Conservation (phyloP, 805 yeast species). For the Lipomyces spencermartinsiae region DNA sequence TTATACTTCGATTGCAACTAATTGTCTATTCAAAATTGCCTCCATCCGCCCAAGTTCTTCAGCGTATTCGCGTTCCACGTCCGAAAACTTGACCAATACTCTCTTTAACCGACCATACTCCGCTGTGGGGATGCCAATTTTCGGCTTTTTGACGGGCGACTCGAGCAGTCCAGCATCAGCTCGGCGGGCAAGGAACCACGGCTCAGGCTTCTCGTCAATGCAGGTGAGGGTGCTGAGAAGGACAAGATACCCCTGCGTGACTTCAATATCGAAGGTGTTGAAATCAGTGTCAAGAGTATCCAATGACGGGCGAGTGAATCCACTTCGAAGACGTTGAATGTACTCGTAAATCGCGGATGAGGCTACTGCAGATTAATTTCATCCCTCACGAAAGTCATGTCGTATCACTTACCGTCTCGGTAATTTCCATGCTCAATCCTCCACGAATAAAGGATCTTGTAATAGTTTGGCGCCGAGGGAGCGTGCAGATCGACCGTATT, state of each 20-base stretch:
- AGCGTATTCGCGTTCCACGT: constrained; percentile 31
- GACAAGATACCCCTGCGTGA: constrained; percentile 35
- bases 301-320: constrained; percentile 16
- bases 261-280: constrained; percentile 32
- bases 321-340: constrained; percentile 42
- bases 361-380: constrained; percentile 40
- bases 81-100: constrained; percentile 24
- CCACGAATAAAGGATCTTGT: constrained; percentile 59
- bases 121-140: neutral
- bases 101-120: constrained; percentile 16
- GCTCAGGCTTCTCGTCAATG: constrained; percentile 51
- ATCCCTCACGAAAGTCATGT: neutral
- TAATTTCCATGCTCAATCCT: constrained; percentile 57
- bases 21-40: constrained; percentile 21
- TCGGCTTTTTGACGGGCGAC: constrained; percentile 10
- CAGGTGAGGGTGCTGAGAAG: constrained; percentile 38
- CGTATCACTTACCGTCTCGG: constrained; percentile 49
- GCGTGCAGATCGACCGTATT: constrained; percentile 42
- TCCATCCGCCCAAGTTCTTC: constrained; percentile 33
- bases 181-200: constrained; percentile 43
- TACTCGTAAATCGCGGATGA: constrained; percentile 49
- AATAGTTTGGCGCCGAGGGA: constrained; percentile 50
- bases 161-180: neutral
- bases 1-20: constrained; percentile 12
- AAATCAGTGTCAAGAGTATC: constrained; percentile 22